phyloP scores from a whole-genome alignment of 2,329 filamentous ascomycete genomes.

The Bretziella fagacearum region DNA sequence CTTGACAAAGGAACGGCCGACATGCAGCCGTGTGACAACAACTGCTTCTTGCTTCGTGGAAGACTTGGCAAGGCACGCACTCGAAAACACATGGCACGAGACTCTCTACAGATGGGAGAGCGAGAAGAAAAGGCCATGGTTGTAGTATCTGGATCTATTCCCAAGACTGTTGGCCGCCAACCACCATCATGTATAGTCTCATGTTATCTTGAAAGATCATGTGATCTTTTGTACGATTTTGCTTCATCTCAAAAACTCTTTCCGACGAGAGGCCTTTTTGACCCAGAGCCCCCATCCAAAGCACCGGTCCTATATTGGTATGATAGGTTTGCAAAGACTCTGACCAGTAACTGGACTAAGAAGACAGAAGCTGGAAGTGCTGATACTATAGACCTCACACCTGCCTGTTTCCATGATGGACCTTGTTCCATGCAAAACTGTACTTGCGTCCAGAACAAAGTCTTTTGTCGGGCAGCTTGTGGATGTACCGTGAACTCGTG shows the following conservation, averaged over 20 bases:
- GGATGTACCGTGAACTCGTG: conserved; percentile 42
- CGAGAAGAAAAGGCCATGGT: conserved; percentile 3
- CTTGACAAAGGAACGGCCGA: not conserved
- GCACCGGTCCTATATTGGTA: conserved; percentile 35
- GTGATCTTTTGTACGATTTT: conserved; percentile 1
- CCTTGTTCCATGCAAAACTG: conserved; percentile 46
- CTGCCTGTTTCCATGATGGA: conserved; percentile 53
- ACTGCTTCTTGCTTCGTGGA: conserved; percentile 7
- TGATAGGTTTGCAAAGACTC: conserved; percentile 37
- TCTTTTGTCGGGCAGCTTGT: conserved; percentile 60
- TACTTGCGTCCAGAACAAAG: conserved; percentile 40
- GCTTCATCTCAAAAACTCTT: not conserved
- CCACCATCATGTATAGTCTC: conserved; percentile 12
- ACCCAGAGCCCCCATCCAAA: not conserved
- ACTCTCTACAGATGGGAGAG: not conserved
- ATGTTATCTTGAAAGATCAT: conserved; percentile 12
- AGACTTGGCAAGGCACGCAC: not conserved
- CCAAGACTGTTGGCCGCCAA: not conserved
- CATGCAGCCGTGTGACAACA: conserved; percentile 4
- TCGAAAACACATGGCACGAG: not conserved
- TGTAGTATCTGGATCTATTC: conserved; percentile 6
- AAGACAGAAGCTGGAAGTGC: conserved; percentile 38
- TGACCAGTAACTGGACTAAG: conserved; percentile 38
- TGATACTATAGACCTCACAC: conserved; percentile 38
- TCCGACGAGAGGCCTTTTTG: not conserved